Conservation (phyloP, 345 rosid species). For the Melaleuca alternifolia region DNA sequence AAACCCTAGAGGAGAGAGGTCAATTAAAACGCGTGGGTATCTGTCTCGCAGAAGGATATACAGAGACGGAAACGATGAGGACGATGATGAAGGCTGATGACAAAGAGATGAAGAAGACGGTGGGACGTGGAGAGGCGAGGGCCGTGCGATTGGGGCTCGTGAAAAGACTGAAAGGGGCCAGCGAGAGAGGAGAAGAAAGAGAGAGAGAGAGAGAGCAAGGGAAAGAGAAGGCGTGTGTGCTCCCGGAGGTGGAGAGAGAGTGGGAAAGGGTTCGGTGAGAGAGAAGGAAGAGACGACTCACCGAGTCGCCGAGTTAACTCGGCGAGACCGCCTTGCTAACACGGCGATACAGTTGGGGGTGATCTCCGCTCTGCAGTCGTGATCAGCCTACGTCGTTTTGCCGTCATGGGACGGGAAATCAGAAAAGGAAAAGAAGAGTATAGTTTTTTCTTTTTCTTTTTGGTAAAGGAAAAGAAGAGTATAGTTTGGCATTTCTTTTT, state of each 20-base stretch:
- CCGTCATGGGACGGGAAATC: no score
- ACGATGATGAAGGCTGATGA: background rate
- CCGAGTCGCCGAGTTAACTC: background rate
- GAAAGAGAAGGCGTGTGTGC: background rate
- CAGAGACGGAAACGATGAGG: background rate
- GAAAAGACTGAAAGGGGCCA: slow-evolving; percentile 71
- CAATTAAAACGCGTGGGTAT: background rate
- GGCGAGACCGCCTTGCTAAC: background rate
- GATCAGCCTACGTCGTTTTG: background rate
- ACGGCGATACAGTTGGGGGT: background rate
- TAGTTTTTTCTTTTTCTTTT: background rate
- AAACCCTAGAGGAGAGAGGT: background rate
- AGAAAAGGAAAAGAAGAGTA: background rate
- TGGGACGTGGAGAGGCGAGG: slow-evolving; percentile 29
- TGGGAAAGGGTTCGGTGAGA: background rate
- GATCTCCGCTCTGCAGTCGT: background rate
- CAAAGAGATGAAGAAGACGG: background rate
- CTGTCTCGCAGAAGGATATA: background rate
- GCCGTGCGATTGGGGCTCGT: slow-evolving; percentile 37
- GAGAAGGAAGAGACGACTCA: background rate
- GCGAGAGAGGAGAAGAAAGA: background rate
- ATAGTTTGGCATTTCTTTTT: background rate
- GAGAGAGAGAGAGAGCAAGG: background rate
- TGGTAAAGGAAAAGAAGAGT: background rate
- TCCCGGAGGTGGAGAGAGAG: slow-evolving; percentile 1